phyloP scores from a whole-genome alignment of 176 grass and related monocot genomes.

The Carex parvula region DNA sequence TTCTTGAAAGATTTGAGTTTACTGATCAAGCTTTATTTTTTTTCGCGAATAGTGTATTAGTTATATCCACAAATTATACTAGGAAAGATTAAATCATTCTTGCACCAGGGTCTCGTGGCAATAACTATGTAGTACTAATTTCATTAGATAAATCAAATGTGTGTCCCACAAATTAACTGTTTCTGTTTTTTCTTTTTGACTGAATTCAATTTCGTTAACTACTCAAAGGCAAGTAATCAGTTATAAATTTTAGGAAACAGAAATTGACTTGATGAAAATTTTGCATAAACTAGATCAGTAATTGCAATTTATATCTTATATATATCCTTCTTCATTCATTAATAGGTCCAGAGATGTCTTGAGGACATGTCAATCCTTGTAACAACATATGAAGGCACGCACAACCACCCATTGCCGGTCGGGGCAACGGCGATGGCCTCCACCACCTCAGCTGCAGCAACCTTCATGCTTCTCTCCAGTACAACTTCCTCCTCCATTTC shows the following conservation, averaged over 20 bases:
- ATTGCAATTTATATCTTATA: not conserved
- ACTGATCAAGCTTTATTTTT: too few species aligned
- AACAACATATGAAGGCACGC: slow-evolving; percentile 96
- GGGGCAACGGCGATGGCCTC: slow-evolving; percentile 93
- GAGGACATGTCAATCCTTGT: slow-evolving; percentile 97
- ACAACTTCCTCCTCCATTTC: slow-evolving; percentile 48
- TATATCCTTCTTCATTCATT: not conserved
- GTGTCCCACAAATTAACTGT: not conserved
- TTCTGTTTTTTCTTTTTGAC: not conserved
- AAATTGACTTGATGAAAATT: not conserved
- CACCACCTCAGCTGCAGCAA: slow-evolving; percentile 57
- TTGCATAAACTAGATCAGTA: not conserved
- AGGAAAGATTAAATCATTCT: not conserved
- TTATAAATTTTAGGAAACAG: not conserved
- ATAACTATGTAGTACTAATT: not conserved
- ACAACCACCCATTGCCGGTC: slow-evolving; percentile 95
- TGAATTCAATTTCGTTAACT: not conserved
- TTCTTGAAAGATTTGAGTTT: not conserved
- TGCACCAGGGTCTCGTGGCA: not conserved
- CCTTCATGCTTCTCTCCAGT: slow-evolving; percentile 70
- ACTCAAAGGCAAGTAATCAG: not conserved
- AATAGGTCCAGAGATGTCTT: slow-evolving; percentile 80
- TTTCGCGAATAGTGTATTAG: not conserved
- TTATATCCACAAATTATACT: not conserved
- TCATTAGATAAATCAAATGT: not conserved